Evolutionary conservation across 2,329 filamentous ascomycete species (phyloP).

Genomic region (Pseudomassariella vexata): DNA sequence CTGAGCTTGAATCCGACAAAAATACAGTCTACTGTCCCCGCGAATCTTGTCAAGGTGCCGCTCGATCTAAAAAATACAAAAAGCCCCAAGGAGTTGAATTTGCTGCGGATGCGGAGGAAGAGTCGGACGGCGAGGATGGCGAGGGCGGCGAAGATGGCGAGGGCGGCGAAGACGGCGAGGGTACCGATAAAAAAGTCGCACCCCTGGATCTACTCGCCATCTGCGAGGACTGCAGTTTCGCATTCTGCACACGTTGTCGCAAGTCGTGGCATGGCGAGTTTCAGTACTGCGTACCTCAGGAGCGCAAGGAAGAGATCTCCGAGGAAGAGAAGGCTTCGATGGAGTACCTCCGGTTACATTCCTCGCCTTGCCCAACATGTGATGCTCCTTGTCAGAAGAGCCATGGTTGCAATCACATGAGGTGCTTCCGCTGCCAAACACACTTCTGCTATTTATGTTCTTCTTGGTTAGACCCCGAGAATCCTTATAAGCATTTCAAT

Average conservation of each 20-base stretch:
- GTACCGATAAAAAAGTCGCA: constrained; percentile 14
- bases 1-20: constrained; percentile 85
- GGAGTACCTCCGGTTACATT: constrained; percentile 76
- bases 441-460: constrained; percentile 96
- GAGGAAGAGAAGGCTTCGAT: constrained; percentile 82
- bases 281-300: constrained; percentile 59
- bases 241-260: constrained; percentile 69
- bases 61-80: constrained; percentile 66
- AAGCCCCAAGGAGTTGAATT: constrained; percentile 64
- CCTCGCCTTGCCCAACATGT: constrained; percentile 86
- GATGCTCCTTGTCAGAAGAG: constrained; percentile 81
- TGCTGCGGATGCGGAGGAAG: constrained; percentile 48
- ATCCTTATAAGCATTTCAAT: constrained; percentile 90
- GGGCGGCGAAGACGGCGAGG: constrained; percentile 26
- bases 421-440: constrained; percentile 79
- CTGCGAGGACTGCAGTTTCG: constrained; percentile 83
- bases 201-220: constrained; percentile 63
- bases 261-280: constrained; percentile 94
- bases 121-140: constrained; percentile 42
- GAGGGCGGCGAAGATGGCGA: constrained; percentile 35
- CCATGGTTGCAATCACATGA: constrained; percentile 95
- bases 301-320: constrained; percentile 64
- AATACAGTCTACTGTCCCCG: constrained; percentile 89
- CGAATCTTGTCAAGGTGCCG: constrained; percentile 86
- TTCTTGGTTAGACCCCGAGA: constrained; percentile 72